These are phyloP conservation scores for Fomitopsis serialis DNA, from an alignment of 768 basidiomycete genomes.

Conservation along the genomic window DNA sequence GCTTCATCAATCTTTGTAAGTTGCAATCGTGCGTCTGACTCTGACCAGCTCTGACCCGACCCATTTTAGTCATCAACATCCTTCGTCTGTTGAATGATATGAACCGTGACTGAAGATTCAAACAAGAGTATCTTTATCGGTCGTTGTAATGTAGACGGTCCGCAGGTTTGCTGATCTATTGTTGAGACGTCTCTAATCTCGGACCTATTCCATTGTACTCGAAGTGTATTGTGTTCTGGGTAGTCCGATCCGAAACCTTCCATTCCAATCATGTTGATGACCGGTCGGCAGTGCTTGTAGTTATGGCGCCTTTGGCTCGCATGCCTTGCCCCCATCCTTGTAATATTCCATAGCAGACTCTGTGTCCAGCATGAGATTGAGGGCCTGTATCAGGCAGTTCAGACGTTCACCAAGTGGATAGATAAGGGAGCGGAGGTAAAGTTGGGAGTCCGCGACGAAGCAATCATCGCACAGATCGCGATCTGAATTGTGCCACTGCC, in stretches of 20 bases:
- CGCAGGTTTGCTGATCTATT: neutral
- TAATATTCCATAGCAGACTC: too few species aligned
- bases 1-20: conserved; percentile 86
- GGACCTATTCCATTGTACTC: neutral
- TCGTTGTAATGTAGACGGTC: neutral
- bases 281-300: too few species aligned
- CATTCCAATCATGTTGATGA: too few species aligned
- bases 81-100: conserved; percentile 68
- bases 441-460: neutral
- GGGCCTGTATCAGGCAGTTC: too few species aligned
- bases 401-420: neutral
- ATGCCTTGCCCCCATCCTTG: too few species aligned
- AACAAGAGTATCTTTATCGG: neutral
- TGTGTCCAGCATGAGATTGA: too few species aligned
- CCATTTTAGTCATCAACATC: conserved; percentile 66
- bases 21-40: conserved; percentile 7
- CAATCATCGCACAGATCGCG: neutral
- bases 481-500: neutral
- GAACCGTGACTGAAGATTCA: neutral
- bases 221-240: neutral
- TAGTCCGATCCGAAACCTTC: neutral
- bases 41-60: conserved; percentile 2
- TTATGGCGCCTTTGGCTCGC: too few species aligned
- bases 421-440: neutral
- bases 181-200: neutral